A percentile compares a stretch with the other conserved stretches of the same genome.
These are phyloP conservation scores for Exophiala spinifera DNA, from an alignment of 2,329 filamentous ascomycete genomes.

Conservation along the genomic window DNA sequence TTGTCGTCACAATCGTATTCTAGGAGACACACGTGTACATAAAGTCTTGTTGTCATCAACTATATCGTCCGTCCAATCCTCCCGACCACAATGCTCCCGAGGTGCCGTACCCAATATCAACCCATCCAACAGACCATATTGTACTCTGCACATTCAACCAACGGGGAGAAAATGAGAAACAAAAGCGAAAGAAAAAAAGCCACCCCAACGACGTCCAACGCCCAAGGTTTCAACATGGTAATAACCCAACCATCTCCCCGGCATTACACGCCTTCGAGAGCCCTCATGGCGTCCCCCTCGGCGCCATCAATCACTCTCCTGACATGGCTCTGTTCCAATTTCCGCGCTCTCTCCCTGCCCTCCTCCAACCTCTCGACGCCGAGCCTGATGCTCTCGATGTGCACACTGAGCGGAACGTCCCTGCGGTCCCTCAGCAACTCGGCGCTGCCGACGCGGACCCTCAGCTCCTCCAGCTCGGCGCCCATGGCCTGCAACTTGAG, in stretches of 20 bases:
- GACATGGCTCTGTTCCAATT: conserved; percentile 58
- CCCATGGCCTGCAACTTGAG: conserved; percentile 72
- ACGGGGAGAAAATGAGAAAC: too few relatives aligned
- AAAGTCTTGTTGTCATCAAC: too few relatives aligned
- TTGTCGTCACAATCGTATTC: too few relatives aligned
- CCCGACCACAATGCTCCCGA: too few relatives aligned
- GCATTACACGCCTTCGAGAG: background rate
- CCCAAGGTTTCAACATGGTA: too few relatives aligned
- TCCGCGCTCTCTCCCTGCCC: conserved; percentile 58
- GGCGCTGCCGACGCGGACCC: conserved; percentile 67
- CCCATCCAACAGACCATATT: too few relatives aligned
- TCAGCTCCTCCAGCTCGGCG: conserved; percentile 66
- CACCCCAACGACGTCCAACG: too few relatives aligned
- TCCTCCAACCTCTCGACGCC: conserved; percentile 69
- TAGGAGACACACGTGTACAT: too few relatives aligned
- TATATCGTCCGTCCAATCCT: too few relatives aligned
- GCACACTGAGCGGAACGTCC: conserved; percentile 64
- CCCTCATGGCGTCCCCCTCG: conserved; percentile 7
- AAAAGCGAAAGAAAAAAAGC: too few relatives aligned
- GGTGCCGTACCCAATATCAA: too few relatives aligned
- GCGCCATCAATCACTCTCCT: conserved; percentile 49
- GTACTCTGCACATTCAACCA: too few relatives aligned
- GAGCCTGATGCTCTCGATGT: conserved; percentile 70
- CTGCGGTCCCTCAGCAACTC: conserved; percentile 27
- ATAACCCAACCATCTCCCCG: background rate